Evolutionary conservation across 371 early-diverging fungal genomes (phyloP).

Genomic region (Chytridiales sp.): DNA sequence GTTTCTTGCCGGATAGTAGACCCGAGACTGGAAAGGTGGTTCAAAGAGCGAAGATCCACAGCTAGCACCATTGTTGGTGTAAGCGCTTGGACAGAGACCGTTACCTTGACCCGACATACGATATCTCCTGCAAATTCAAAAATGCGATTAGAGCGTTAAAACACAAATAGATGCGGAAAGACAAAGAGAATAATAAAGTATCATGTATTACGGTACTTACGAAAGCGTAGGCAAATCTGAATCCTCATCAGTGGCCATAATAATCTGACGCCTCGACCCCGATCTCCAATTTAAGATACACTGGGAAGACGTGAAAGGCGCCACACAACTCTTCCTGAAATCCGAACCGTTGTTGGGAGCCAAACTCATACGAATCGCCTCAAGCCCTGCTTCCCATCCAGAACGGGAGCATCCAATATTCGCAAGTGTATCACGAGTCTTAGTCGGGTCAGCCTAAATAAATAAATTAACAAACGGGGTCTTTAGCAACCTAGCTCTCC

Average conservation of each 20-base stretch:
- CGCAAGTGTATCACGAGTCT: conserved; percentile 13
- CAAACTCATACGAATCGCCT: conserved; percentile 39
- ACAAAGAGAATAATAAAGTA: too few relatives aligned
- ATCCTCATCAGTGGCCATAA: conserved; percentile 47
- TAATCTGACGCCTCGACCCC: conserved; percentile 25
- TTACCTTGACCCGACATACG: conserved; percentile 23
- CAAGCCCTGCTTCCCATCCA: conserved; percentile 41
- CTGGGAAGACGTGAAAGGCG: background rate
- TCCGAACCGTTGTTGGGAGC: conserved; percentile 28
- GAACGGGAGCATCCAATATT: conserved; percentile 20
- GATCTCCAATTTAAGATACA: conserved; percentile 32
- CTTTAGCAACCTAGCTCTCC: background rate
- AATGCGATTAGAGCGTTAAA: too few relatives aligned
- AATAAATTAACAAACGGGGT: background rate
- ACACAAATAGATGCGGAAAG: too few relatives aligned
- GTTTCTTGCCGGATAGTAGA: too few relatives aligned
- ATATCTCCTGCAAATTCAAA: too few relatives aligned
- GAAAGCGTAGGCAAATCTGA: conserved; percentile 28
- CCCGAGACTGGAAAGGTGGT: conserved; percentile 21
- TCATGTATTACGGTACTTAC: too few relatives aligned
- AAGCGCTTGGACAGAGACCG: conserved; percentile 27
- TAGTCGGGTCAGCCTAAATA: conserved; percentile 8
- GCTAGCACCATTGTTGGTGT: conserved; percentile 4
- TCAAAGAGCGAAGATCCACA: conserved; percentile 10
- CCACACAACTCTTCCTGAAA: conserved; percentile 17